Percentiles rank a stretch among this genome's conserved stretches.
phyloP scores from a whole-genome alignment of 805 yeast species.

The Wickerhamomyces strasburgensis region DNA sequence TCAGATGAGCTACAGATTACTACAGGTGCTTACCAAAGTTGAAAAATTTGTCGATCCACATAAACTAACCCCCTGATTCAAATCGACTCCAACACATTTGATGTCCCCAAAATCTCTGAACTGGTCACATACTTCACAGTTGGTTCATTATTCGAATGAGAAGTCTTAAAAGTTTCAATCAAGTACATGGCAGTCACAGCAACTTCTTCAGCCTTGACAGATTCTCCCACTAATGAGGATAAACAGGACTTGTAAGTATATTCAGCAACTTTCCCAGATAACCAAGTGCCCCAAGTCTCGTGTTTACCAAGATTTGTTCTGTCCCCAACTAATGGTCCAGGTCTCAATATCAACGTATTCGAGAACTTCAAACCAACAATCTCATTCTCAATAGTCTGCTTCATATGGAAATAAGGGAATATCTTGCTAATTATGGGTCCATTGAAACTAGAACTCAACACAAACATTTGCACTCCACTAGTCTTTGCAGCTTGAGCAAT shows the following conservation, averaged over 20 bases:
- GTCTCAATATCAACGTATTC: slow-evolving; percentile 65
- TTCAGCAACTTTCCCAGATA: slow-evolving; percentile 13
- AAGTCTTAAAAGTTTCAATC: slow-evolving; percentile 12
- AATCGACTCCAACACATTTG: neutral
- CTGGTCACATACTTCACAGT: slow-evolving; percentile 5
- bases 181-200: slow-evolving; percentile 14
- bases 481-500: slow-evolving; percentile 66
- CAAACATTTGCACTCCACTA: slow-evolving; percentile 56
- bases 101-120: slow-evolving; percentile 5
- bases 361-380: slow-evolving; percentile 55
- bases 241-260: slow-evolving; percentile 12
- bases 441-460: slow-evolving; percentile 63
- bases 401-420: slow-evolving; percentile 55
- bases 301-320: slow-evolving; percentile 5
- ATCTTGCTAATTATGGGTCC: slow-evolving; percentile 41
- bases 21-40: too few species aligned
- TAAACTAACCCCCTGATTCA: too few species aligned
- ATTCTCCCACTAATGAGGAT: slow-evolving; percentile 11
- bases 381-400: slow-evolving; percentile 70
- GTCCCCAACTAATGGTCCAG: slow-evolving; percentile 51
- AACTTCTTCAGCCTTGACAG: slow-evolving; percentile 18
- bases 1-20: too few species aligned
- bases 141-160: too few species aligned
- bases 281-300: slow-evolving; percentile 5
- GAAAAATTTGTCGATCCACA: neutral